phyloP scores from a whole-genome alignment of 345 rosid species.

The Aurinia saxatilis region DNA sequence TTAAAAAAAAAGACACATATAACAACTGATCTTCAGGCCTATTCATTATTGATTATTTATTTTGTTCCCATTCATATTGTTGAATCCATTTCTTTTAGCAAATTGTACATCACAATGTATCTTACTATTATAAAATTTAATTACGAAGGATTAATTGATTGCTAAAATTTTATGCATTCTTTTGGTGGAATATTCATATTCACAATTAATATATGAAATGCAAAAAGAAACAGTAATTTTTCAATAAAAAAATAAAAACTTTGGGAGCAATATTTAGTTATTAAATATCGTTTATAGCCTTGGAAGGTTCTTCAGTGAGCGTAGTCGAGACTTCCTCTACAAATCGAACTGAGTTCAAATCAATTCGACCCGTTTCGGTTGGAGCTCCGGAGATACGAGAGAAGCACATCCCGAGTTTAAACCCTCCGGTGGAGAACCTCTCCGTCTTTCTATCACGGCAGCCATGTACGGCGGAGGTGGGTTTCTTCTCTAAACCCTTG shows the following conservation, averaged over 20 bases:
- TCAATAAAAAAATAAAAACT: too few species aligned
- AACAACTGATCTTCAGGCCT: not conserved
- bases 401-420: not conserved
- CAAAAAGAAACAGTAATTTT: too few species aligned
- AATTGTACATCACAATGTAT: conserved; percentile 5
- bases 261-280: too few species aligned
- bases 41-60: not conserved
- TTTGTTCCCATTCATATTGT: not conserved
- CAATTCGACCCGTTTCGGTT: not conserved
- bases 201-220: not conserved
- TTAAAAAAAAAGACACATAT: conserved; percentile 14
- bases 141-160: not conserved
- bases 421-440: conserved; percentile 18
- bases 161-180: too few species aligned
- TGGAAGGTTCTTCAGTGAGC: not conserved
- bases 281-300: too few species aligned
- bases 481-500: conserved; percentile 19
- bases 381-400: not conserved
- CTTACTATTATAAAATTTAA: not conserved
- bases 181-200: too few species aligned
- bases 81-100: not conserved
- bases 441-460: conserved; percentile 11
- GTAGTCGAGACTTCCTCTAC: not conserved
- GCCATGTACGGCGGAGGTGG: conserved; percentile 96
- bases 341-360: not conserved